Evolutionary conservation across 2,329 filamentous ascomycete species (phyloP), one percentile per base, ranked within the genome.

Genomic region (Whalleya microplaca): DNA sequence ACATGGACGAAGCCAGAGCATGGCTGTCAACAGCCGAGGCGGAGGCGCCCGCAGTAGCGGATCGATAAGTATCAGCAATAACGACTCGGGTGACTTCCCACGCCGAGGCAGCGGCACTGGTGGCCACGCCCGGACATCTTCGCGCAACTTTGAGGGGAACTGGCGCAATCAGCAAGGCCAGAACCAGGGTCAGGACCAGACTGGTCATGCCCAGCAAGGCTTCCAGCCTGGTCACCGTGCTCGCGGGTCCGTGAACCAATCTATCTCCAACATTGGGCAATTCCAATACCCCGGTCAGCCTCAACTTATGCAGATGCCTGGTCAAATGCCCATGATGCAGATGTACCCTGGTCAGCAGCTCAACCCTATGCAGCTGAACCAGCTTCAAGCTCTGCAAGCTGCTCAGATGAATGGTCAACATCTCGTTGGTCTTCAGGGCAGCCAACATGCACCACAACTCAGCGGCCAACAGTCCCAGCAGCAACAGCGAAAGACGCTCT

Each of bases 121-220:
- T 42, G 89, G 91, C 54, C 95, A 99, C 72, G 88, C 85, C 62
- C 86, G 95, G 60, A 89, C 88, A 29, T 85, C 85, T 10, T 99
- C 95, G 21, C 87, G 95, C 62, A 99, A 98, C 76, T 98, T 98
- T 70, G 95, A 99, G 66, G 88, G 93, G 68, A 99, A 99, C 76
- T 99, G 95, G 95, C 90, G 95, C 68, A 96, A 92, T 69, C 93
- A 67, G 47, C 65, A 90, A 66, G 70, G 70, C 64, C 80, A 83
- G 63, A 81, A 82, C 68, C 88, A 91, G 75, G 85, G 86, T 63
- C 90, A 91, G 72, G 88, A 89, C 51, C 77, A 79, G 67, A 50
- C 72, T 42, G 71, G 68, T 52, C 72, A 70, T 54, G 81, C 80
- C 67, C 88, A 84, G 73, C 84, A 86, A 72, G 84, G 85, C 51